These are phyloP conservation scores for Penicillium argentinense DNA, from an alignment of 495 filamentous ascomycete species.

Conservation along the genomic window DNA sequence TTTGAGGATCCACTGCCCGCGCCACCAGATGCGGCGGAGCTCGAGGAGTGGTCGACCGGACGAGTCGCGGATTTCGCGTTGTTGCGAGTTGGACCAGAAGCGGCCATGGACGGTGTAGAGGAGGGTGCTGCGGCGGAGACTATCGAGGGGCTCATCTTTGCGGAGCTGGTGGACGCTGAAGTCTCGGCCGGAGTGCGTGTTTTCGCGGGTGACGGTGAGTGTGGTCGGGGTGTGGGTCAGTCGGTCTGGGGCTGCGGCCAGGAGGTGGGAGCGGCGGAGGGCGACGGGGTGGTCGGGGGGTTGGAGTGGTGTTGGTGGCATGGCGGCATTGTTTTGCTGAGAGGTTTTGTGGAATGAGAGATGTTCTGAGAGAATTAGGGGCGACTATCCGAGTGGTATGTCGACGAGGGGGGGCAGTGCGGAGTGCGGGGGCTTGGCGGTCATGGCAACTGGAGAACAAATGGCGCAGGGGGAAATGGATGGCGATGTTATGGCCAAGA, in stretches of 20 bases:
- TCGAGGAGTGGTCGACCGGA: conserved; percentile 15
- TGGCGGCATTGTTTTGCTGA: conserved; percentile 9
- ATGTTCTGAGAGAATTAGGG: background rate
- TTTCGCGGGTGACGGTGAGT: conserved; percentile 18
- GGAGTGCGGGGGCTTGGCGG: too few species aligned
- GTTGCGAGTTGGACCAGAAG: conserved; percentile 18
- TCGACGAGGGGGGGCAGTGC: too few species aligned
- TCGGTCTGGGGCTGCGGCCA: conserved; percentile 25
- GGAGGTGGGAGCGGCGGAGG: conserved; percentile 24
- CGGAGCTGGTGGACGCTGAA: conserved; percentile 20
- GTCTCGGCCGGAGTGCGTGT: conserved; percentile 13
- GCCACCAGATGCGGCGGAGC: conserved; percentile 20
- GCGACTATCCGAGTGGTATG: background rate
- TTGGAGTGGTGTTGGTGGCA: conserved; percentile 16
- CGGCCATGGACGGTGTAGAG: conserved; percentile 23
- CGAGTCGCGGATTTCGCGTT: conserved; percentile 19
- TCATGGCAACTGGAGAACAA: too few species aligned
- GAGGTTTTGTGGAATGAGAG: background rate
- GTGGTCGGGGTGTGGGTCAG: conserved; percentile 28
- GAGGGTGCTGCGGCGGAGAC: conserved; percentile 10
- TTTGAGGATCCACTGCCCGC: conserved; percentile 16
- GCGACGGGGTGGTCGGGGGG: conserved; percentile 24
- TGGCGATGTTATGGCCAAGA: too few species aligned
- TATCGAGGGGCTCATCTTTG: conserved; percentile 18
- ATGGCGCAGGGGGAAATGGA: background rate